A percentile compares a stretch with the other conserved stretches of the same genome.
Conservation (phyloP, 768 basidiomycete species). For the Cyclocybe cylindracea region DNA sequence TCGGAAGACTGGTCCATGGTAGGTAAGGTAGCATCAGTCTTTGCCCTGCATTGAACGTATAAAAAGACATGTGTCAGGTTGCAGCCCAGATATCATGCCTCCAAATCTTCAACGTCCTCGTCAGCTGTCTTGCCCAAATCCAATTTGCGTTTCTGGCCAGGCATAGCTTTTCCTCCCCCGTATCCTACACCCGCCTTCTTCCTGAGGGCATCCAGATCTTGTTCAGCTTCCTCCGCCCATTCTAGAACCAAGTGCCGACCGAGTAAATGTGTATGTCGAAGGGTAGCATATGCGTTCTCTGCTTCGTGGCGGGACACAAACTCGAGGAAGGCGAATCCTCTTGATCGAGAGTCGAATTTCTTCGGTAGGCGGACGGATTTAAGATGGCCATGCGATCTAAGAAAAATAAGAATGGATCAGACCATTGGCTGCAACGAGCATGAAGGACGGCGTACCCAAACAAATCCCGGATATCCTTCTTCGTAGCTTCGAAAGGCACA, state of each 20-base stretch:
- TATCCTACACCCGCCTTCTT: conserved; percentile 81
- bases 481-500: conserved; percentile 93
- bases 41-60: too few species aligned
- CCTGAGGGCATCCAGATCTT: conserved; percentile 74
- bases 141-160: conserved; percentile 76
- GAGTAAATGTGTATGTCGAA: conserved; percentile 93
- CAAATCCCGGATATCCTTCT: conserved; percentile 87
- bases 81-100: conserved; percentile 6
- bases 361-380: conserved; percentile 94
- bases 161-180: conserved; percentile 66
- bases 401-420: conserved; percentile 4
- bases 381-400: conserved; percentile 87
- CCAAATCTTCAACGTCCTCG: conserved; percentile 37
- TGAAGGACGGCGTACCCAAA: conserved; percentile 65
- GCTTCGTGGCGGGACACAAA: conserved; percentile 90
- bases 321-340: conserved; percentile 97
- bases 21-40: too few species aligned
- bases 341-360: conserved; percentile 84
- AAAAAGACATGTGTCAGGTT: too few species aligned
- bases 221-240: conserved; percentile 86
- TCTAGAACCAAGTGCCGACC: conserved; percentile 94
- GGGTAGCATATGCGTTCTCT: conserved; percentile 80
- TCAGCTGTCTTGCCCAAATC: conserved; percentile 46
- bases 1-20: too few species aligned
- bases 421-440: neutral